Conservation (phyloP, 176 grass and related monocot species). For the Musa troglodytarum region DNA sequence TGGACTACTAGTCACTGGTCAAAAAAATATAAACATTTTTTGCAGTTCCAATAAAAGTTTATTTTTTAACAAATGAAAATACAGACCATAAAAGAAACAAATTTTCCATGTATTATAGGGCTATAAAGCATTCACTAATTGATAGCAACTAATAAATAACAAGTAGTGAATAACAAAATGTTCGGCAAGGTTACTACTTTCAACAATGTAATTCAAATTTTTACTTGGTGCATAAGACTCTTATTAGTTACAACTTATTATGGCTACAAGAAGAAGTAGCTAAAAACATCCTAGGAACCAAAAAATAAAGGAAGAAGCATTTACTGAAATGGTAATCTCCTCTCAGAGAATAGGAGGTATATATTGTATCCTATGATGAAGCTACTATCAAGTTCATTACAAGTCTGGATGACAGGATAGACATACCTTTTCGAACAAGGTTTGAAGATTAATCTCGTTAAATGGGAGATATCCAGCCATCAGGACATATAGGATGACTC, state of each 20-base stretch:
- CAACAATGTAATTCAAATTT: not conserved
- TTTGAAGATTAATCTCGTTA: slow-evolving; percentile 63
- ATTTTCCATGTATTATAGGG: too few relatives aligned
- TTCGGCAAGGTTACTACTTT: not conserved
- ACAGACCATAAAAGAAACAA: too few relatives aligned
- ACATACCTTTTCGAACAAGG: slow-evolving; percentile 69
- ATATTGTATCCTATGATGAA: not conserved
- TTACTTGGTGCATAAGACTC: not conserved
- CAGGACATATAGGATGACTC: slow-evolving; percentile 91
- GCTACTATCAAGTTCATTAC: not conserved
- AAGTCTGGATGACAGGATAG: not conserved
- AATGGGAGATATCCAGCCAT: slow-evolving; percentile 98
- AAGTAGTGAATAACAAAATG: too few relatives aligned
- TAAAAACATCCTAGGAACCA: not conserved
- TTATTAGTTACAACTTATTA: not conserved
- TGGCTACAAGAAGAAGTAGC: not conserved
- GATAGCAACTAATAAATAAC: too few relatives aligned
- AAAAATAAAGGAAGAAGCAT: not conserved
- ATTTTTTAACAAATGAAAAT: too few relatives aligned
- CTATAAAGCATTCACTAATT: too few relatives aligned
- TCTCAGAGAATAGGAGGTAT: not conserved
- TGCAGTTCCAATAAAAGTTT: too few relatives aligned
- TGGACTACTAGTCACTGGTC: too few relatives aligned
- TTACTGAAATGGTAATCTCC: not conserved
- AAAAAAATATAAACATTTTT: too few relatives aligned